A percentile compares a stretch with the other conserved stretches of the same genome.
phyloP scores from a whole-genome alignment of 306 rosid genomes.

The Trichosanthes cucumerina region DNA sequence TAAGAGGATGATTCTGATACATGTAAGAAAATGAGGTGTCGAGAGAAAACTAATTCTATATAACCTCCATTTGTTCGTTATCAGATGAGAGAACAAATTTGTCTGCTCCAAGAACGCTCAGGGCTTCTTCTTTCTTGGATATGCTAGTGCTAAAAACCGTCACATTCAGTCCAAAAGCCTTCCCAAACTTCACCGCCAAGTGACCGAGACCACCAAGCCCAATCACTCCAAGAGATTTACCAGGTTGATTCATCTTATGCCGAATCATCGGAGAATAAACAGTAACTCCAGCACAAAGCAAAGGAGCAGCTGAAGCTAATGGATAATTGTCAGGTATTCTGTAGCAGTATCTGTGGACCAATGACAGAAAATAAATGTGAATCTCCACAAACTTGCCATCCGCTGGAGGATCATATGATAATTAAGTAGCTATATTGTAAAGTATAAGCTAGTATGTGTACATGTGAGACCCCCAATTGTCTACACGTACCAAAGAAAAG shows the following conservation, averaged over 20 bases:
- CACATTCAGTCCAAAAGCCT: constrained; percentile 65
- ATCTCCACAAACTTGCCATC: neutral
- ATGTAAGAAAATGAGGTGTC: neutral
- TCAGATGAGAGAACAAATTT: constrained; percentile 68
- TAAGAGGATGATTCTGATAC: neutral
- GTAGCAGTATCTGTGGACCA: constrained; percentile 60
- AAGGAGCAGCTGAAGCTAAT: constrained; percentile 79
- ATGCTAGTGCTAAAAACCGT: constrained; percentile 71
- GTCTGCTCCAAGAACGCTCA: constrained; percentile 60
- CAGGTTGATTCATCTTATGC: constrained; percentile 83
- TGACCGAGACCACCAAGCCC: constrained; percentile 97
- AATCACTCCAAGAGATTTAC: constrained; percentile 78
- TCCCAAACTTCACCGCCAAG: constrained; percentile 82
- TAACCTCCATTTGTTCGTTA: constrained; percentile 57
- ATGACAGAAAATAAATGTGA: constrained; percentile 16
- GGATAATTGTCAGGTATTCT: constrained; percentile 63
- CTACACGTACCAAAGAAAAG: too few species aligned
- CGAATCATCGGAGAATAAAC: constrained; percentile 78
- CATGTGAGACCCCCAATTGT: too few species aligned
- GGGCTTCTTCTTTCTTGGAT: constrained; percentile 79
- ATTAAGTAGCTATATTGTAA: neutral
- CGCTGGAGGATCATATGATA: neutral
- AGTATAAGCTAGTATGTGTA: neutral
- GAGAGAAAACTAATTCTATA: constrained; percentile 1
- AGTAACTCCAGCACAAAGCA: constrained; percentile 91